Percentiles rank a stretch among this genome's conserved stretches.
These are phyloP conservation scores for Chimonanthus salicifolius DNA, from an alignment of 164 flowering plant species.

Conservation along the genomic window DNA sequence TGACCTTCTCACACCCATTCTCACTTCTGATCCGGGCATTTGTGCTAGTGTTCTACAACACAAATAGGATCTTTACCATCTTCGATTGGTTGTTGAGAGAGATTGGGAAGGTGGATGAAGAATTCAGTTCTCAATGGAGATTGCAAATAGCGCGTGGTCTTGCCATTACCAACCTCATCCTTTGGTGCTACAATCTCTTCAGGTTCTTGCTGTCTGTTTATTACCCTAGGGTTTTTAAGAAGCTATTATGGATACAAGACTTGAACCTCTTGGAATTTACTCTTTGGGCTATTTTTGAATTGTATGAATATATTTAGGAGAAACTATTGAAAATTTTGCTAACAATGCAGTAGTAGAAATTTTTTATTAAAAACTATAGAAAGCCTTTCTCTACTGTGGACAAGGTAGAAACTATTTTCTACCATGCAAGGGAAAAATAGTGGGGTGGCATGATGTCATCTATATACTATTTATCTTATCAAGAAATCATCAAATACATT, in stretches of 20 bases:
- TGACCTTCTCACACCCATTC: conserved; percentile 37
- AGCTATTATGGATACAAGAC: conserved; percentile 33
- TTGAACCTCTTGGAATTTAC: too few species aligned
- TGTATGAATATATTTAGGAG: too few species aligned
- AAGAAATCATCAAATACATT: too few species aligned
- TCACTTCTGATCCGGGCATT: conserved; percentile 51
- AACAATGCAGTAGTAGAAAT: too few species aligned
- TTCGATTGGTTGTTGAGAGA: conserved; percentile 45
- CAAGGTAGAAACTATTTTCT: too few species aligned
- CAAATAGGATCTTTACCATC: conserved; percentile 49
- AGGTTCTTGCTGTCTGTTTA: conserved; percentile 75
- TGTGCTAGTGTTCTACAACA: conserved; percentile 59
- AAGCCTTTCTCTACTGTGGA: too few species aligned
- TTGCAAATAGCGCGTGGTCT: conserved; percentile 45
- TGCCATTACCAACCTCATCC: conserved; percentile 59
- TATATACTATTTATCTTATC: too few species aligned
- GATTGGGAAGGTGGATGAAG: conserved; percentile 9
- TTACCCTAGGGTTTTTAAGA: conserved; percentile 60
- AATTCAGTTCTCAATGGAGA: conserved; percentile 23
- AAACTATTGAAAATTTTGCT: too few species aligned
- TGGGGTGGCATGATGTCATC: too few species aligned
- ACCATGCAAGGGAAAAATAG: too few species aligned
- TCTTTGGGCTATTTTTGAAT: too few species aligned
- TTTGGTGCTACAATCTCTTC: conserved; percentile 81
- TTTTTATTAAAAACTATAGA: too few species aligned